These are phyloP conservation scores for Fusarium neocosmosporiellum DNA, from an alignment of 2,329 filamentous ascomycete genomes.

Conservation along the genomic window DNA sequence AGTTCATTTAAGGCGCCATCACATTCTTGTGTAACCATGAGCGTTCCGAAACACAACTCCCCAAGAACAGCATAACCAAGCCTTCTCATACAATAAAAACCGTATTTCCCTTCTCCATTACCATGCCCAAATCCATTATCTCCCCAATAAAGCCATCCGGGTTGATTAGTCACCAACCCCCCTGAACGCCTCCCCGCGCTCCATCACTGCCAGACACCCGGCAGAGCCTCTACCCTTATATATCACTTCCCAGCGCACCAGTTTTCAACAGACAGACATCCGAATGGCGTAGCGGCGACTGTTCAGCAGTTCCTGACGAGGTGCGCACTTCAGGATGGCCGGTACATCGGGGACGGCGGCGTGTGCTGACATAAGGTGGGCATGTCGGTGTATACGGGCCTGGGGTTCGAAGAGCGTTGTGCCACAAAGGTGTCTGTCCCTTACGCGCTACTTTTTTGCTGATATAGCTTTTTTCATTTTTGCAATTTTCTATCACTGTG, in stretches of 20 bases:
- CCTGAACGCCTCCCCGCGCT: neutral
- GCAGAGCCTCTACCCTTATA: neutral
- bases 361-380: neutral
- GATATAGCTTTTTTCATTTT: neutral
- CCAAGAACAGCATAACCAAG: neutral
- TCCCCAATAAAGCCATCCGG: neutral
- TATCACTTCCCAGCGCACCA: neutral
- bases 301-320: neutral
- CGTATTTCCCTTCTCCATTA: neutral
- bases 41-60: neutral
- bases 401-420: neutral
- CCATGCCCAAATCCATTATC: neutral
- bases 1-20: neutral
- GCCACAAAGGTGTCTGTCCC: neutral
- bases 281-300: neutral
- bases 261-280: neutral
- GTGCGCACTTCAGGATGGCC: neutral
- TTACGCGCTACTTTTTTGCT: neutral
- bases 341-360: neutral
- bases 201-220: neutral
- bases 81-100: neutral
- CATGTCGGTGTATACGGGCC: neutral
- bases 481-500: neutral
- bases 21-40: neutral
- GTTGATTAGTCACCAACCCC: neutral